Percentiles rank a stretch among this genome's conserved stretches.
These are phyloP conservation scores for Lactifluus volemus DNA, from an alignment of 768 basidiomycete genomes.

Conservation along the genomic window DNA sequence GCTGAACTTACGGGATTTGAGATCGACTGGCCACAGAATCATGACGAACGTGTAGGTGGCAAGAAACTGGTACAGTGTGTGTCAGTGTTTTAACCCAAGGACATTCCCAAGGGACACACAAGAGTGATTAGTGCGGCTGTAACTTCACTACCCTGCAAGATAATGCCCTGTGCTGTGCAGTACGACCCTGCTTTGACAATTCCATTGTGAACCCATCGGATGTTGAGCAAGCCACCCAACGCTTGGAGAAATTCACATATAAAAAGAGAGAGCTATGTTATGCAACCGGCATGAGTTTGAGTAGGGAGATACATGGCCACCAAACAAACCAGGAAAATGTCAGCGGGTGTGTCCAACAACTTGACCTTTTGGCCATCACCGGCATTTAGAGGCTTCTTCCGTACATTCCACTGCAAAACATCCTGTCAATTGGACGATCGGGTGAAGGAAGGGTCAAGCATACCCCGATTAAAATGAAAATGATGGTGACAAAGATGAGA, in stretches of 20 bases:
- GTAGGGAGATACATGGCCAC: no score
- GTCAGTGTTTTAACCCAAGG: neutral
- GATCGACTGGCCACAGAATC: slow-evolving; percentile 30
- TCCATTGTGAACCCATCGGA: slow-evolving; percentile 31
- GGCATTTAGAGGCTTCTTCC: no score
- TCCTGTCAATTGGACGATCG: neutral
- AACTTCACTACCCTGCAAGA: slow-evolving; percentile 36
- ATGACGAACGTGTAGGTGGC: slow-evolving; percentile 34
- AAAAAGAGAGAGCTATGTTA: slow-evolving; percentile 19
- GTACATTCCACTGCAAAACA: neutral
- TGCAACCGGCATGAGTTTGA: no score
- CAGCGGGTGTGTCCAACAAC: slow-evolving; percentile 31
- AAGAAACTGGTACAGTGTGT: slow-evolving; percentile 15
- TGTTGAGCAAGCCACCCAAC: slow-evolving; percentile 30
- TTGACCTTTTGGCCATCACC: neutral
- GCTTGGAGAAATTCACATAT: slow-evolving; percentile 32
- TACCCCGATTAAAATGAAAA: slow-evolving; percentile 9
- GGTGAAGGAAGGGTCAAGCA: neutral
- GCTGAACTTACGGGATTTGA: slow-evolving; percentile 24
- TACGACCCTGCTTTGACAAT: slow-evolving; percentile 28
- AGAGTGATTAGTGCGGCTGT: slow-evolving; percentile 35
- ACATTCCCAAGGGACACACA: slow-evolving; percentile 21
- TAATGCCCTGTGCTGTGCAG: slow-evolving; percentile 32
- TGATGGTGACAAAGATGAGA: neutral
- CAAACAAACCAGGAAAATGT: slow-evolving; percentile 33